A percentile compares a stretch with the other conserved stretches of the same genome.
Conservation (phyloP, 768 basidiomycete species). For the Suillus clintonianus region DNA sequence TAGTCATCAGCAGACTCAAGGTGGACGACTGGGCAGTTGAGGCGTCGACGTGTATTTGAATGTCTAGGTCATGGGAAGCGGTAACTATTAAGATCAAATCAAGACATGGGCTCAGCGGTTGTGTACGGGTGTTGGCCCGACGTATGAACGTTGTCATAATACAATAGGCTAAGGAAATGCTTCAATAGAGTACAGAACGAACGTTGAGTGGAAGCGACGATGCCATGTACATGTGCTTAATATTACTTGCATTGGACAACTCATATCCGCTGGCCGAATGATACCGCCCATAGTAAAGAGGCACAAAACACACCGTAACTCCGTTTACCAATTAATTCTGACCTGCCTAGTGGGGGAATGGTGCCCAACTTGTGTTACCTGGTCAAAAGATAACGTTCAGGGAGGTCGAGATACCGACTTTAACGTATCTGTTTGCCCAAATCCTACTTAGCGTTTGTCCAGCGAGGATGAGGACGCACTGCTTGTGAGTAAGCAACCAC, state of each 20-base stretch:
- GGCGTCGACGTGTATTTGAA: neutral
- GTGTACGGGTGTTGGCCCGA: too few relatives aligned
- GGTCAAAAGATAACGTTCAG: neutral
- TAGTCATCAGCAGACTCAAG: neutral
- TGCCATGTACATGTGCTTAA: neutral
- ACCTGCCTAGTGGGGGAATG: neutral
- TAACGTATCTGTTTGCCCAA: neutral
- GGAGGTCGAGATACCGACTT: neutral
- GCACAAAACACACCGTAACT: neutral
- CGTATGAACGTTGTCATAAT: neutral
- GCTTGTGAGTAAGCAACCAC: neutral
- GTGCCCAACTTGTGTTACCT: neutral
- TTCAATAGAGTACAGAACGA: neutral
- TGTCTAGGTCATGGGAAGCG: too few relatives aligned
- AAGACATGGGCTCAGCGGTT: neutral
- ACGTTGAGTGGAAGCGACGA: neutral
- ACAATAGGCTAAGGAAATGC: neutral
- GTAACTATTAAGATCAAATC: too few relatives aligned
- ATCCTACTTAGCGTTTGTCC: neutral
- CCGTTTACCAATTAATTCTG: neutral
- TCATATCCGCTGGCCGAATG: neutral
- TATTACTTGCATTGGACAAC: neutral
- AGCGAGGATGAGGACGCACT: neutral
- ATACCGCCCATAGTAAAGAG: neutral
- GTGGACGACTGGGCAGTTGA: neutral